Conservation (phyloP, 768 basidiomycete species). For the Rhodotorula toruloides region DNA sequence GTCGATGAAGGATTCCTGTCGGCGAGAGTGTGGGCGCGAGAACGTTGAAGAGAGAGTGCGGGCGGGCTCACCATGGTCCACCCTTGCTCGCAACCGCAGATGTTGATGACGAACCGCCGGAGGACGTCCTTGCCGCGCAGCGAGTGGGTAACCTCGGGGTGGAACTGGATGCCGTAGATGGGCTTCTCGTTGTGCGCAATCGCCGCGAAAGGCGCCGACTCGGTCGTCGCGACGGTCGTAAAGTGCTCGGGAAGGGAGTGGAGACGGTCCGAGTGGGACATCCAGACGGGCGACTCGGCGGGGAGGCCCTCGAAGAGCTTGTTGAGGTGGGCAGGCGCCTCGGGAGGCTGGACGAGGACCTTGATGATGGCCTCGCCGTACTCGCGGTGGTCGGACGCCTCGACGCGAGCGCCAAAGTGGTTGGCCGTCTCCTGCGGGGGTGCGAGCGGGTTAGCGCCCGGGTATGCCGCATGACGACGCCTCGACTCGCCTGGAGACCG, state of each 20-base stretch:
- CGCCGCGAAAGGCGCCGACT: conserved; percentile 84
- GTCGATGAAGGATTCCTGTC: conserved; percentile 90
- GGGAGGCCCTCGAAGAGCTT: conserved; percentile 79
- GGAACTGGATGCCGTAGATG: conserved; percentile 96
- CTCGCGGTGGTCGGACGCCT: conserved; percentile 82
- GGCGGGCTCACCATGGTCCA: conserved; percentile 83
- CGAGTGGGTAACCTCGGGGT: conserved; percentile 96
- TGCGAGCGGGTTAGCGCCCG: not conserved
- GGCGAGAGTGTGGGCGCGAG: not conserved
- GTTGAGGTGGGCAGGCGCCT: conserved; percentile 50
- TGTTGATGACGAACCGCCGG: conserved; percentile 70
- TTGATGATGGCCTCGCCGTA: conserved; percentile 85
- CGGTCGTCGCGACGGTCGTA: conserved; percentile 78
- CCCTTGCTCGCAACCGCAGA: conserved; percentile 71
- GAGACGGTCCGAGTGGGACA: conserved; percentile 97
- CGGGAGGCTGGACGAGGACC: conserved; percentile 53
- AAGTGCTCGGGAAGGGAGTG: conserved; percentile 74
- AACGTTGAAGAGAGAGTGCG: not conserved
- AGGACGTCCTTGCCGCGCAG: conserved; percentile 84
- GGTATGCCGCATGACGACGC: not conserved
- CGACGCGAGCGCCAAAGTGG: conserved; percentile 75
- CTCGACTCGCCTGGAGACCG: conserved; percentile 70
- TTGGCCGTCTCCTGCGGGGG: conserved; percentile 78
- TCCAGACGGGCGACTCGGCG: conserved; percentile 95
- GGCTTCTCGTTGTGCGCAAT: conserved; percentile 83